Conservation (phyloP, 306 rosid genomes). For the Lathyrus oleraceus region DNA sequence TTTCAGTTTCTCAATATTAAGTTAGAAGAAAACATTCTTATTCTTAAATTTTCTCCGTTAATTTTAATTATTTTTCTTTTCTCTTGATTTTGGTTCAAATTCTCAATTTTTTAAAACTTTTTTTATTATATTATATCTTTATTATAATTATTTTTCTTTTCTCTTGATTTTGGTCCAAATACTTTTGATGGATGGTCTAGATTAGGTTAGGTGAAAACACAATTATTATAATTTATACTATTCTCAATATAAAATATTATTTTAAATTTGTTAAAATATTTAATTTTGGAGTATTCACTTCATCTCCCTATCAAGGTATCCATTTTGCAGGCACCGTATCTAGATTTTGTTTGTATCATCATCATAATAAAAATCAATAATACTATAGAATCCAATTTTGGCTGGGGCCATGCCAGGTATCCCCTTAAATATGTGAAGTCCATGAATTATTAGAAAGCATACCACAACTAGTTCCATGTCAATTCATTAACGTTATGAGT, state of each 20-base stretch:
- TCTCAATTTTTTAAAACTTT: no score
- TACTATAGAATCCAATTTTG: slow-evolving; percentile 5
- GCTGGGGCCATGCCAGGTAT: slow-evolving; percentile 19
- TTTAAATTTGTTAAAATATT: neutral
- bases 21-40: no score
- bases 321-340: neutral
- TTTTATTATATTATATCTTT: no score
- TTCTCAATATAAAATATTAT: neutral
- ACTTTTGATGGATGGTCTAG: neutral
- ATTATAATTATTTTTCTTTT: no score
- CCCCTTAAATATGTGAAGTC: neutral
- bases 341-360: slow-evolving; percentile 28
- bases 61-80: no score
- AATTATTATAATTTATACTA: no score
- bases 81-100: no score
- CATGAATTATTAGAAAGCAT: slow-evolving; percentile 22
- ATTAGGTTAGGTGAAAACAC: neutral
- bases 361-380: neutral
- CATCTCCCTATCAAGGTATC: slow-evolving; percentile 8
- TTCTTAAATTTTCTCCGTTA: no score
- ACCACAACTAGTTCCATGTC: slow-evolving; percentile 20
- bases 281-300: neutral
- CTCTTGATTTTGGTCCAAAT: no score
- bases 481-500: slow-evolving; percentile 14
- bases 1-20: no score